These are phyloP conservation scores for Tricholoma bakamatsutake DNA, from an alignment of 768 basidiomycete species.

Conservation along the genomic window DNA sequence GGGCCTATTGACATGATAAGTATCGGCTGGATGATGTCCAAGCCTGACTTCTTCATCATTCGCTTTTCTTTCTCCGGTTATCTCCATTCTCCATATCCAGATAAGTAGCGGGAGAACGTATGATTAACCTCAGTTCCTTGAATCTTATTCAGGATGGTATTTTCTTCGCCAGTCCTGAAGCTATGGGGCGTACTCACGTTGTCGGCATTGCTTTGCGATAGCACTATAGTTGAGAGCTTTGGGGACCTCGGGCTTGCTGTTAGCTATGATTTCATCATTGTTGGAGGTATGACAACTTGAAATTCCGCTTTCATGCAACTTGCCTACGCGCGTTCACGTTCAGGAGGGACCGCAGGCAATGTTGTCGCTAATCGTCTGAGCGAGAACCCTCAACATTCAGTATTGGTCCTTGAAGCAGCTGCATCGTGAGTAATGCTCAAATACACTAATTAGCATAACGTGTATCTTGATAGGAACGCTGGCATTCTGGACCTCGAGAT, in stretches of 20 bases:
- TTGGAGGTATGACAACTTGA: constrained; percentile 15
- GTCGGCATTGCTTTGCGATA: neutral
- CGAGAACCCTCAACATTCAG: constrained; percentile 30
- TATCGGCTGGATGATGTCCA: no score
- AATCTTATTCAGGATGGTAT: neutral
- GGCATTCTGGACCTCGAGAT: constrained; percentile 7
- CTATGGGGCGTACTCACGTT: neutral
- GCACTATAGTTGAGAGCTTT: constrained; percentile 1
- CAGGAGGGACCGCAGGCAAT: constrained; percentile 15
- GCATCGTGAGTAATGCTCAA: constrained; percentile 11
- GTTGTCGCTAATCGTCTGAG: constrained; percentile 25
- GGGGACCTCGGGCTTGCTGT: constrained; percentile 1
- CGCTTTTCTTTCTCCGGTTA: no score
- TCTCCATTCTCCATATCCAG: no score
- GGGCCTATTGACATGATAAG: no score
- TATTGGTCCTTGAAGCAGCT: constrained; percentile 38
- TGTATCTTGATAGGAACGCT: constrained; percentile 1
- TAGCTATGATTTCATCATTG: constrained; percentile 19
- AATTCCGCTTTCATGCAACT: constrained; percentile 23
- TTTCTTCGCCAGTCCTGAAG: neutral
- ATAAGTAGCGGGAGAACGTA: neutral
- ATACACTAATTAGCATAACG: neutral
- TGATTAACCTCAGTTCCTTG: neutral
- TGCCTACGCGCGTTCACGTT: constrained; percentile 20
- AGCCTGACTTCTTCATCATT: no score